A percentile compares a stretch with the other conserved stretches of the same genome.
Conservation (phyloP, 257 asterid genomes). For the Ilex asprella region DNA sequence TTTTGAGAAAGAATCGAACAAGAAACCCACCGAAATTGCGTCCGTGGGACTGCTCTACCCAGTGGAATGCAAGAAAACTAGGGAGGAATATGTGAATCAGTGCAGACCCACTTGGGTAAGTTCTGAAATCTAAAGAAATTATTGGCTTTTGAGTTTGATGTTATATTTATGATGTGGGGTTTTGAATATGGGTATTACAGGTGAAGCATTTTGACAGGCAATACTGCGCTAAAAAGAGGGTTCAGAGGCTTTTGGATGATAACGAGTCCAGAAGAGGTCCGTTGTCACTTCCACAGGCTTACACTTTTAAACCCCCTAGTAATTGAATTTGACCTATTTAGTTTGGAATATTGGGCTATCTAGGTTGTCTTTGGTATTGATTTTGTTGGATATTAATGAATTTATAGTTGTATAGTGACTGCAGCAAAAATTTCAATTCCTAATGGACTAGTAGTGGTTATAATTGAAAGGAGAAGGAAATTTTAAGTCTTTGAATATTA, state of each 20-base stretch:
- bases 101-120: constrained; percentile 93
- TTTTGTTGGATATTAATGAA: neutral
- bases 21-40: constrained; percentile 77
- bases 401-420: neutral
- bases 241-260: constrained; percentile 88
- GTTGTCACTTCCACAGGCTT: constrained; percentile 74
- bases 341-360: neutral
- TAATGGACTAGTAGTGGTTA: neutral
- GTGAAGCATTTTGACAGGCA: constrained; percentile 97
- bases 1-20: constrained; percentile 59
- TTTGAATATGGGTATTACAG: constrained; percentile 18
- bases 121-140: neutral
- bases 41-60: constrained; percentile 89
- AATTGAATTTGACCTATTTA: constrained; percentile 10
- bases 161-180: neutral
- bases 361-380: no score
- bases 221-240: constrained; percentile 79
- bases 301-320: constrained; percentile 41
- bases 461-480: neutral
- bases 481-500: neutral
- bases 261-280: constrained; percentile 88
- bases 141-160: neutral
- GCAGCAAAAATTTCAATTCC: neutral
- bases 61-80: constrained; percentile 61
- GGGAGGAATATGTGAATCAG: constrained; percentile 59